These are phyloP conservation scores for Neotropicomus parvogracilis DNA, from an alignment of 1,284 basidiomycete genomes.

Conservation along the genomic window DNA sequence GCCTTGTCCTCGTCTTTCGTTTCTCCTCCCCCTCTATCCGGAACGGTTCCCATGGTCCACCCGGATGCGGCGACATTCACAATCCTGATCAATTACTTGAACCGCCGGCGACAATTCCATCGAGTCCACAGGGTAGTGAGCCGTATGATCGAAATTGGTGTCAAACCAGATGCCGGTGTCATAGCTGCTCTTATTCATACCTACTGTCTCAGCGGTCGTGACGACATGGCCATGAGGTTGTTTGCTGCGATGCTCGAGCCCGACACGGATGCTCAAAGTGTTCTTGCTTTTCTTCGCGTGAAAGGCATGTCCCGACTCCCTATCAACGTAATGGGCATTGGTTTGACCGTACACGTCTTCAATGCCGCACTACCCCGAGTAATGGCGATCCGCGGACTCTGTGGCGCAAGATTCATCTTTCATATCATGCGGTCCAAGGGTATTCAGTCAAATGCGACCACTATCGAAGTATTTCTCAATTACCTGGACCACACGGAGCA, in stretches of 20 bases:
- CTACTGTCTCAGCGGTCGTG: slow-evolving; percentile 47
- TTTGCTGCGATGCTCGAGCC: slow-evolving; percentile 44
- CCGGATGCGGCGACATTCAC: slow-evolving; percentile 62
- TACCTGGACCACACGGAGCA: slow-evolving; percentile 44
- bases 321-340: slow-evolving; percentile 36
- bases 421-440: slow-evolving; percentile 50
- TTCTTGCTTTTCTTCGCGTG: slow-evolving; percentile 27
- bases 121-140: slow-evolving; percentile 46
- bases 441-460: slow-evolving; percentile 49
- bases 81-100: slow-evolving; percentile 58
- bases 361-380: slow-evolving; percentile 55
- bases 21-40: slow-evolving; percentile 4
- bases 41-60: slow-evolving; percentile 21
- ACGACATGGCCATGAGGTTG: slow-evolving; percentile 47
- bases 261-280: slow-evolving; percentile 18
- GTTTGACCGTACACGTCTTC: slow-evolving; percentile 49
- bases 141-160: slow-evolving; percentile 42
- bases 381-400: slow-evolving; percentile 46
- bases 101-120: slow-evolving; percentile 43
- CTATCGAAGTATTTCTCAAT: slow-evolving; percentile 50
- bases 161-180: slow-evolving; percentile 45
- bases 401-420: slow-evolving; percentile 43
- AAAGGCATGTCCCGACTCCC: slow-evolving; percentile 22
- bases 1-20: slow-evolving; percentile 17
- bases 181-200: slow-evolving; percentile 54